A percentile compares a stretch with the other conserved stretches of the same genome.
Conservation (phyloP, 495 filamentous ascomycete species). For the Baudoinia panamericana region DNA sequence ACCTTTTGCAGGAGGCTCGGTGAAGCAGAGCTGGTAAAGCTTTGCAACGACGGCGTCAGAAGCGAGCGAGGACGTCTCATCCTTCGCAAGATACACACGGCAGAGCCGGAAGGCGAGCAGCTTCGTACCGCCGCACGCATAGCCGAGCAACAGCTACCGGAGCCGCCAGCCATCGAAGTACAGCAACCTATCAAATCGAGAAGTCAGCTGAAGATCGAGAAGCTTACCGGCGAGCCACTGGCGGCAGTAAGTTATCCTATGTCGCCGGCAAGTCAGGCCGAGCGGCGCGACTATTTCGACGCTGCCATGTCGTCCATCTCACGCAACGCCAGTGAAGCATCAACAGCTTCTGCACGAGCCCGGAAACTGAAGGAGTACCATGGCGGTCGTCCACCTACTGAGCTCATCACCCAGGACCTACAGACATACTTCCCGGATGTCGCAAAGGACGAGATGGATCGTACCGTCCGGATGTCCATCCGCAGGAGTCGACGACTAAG, state of each 20-base stretch:
- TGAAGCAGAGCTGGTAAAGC: constrained; percentile 74
- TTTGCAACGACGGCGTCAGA: constrained; percentile 59
- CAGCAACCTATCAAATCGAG: constrained; percentile 54
- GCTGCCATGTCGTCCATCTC: constrained; percentile 38
- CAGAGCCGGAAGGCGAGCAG: constrained; percentile 70
- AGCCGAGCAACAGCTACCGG: constrained; percentile 63
- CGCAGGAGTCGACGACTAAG: constrained; percentile 81
- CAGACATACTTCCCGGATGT: constrained; percentile 96
- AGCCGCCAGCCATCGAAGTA: constrained; percentile 34
- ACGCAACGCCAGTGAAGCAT: constrained; percentile 38
- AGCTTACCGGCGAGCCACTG: constrained; percentile 73
- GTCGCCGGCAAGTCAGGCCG: constrained; percentile 49
- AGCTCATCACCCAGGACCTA: constrained; percentile 91
- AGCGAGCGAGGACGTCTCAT: constrained; percentile 84
- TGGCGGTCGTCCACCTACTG: constrained; percentile 83
- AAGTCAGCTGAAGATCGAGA: constrained; percentile 63
- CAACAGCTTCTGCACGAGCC: constrained; percentile 34
- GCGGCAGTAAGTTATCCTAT: constrained; percentile 69
- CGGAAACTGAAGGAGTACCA: constrained; percentile 64
- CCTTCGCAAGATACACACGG: constrained; percentile 72
- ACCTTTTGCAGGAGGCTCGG: constrained; percentile 61
- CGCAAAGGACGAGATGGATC: constrained; percentile 79
- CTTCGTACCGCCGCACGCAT: constrained; percentile 70
- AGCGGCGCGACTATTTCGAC: constrained; percentile 50
- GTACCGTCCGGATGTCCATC: constrained; percentile 81